Evolutionary conservation across 495 filamentous ascomycete species (phyloP), one percentile per base, ranked within the genome.

Genomic region (Lasiosphaeris hirsuta): DNA sequence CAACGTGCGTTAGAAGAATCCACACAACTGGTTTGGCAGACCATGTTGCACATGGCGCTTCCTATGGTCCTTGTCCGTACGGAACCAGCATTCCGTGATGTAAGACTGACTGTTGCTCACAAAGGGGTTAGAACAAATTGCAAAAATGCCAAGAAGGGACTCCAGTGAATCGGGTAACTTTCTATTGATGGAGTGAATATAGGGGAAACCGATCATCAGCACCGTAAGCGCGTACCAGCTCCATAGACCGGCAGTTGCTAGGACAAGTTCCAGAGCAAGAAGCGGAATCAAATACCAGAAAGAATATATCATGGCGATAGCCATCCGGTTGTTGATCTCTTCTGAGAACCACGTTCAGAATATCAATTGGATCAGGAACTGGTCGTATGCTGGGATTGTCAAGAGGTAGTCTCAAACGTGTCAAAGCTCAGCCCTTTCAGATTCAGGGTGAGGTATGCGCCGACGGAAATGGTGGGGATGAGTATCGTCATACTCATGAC

Each of bases 331-430:
- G 56, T 84, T 80, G 48, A 79, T 63, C 49, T 72, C 72, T 45
- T 86, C 83, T 7, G 79, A 82, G 2, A 86, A 14, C 69, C 78
- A 85, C 5, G 83, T 84, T 67, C 58, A 51, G 47, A 71, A 69
- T 9, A 78, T 60, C 4, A 77, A 65, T 50, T 75, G 58, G 56
- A 63, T 14, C 43, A 65, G 56, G 40, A 62, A 62, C 15, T 61
- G 44, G 35, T 60, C 43, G 57, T 77, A 81, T 3, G 78, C 72
- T 1, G 86, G 87, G 34, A 90, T 87, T 11, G 81, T 82, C 34
- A 90, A 69, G 34, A 92, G 69, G 59, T 89, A 7, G 85, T 84
- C 10, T 83, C 67, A 58, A 90, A 87, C 1, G 85, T 86, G 49
- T 73, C 71, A 66, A 88, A 91, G 1, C 85, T 84, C 1, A 87